A percentile compares a stretch with the other conserved stretches of the same genome.
Evolutionary conservation across 371 early-diverging fungal species (phyloP).

Genomic region (Choanephora cucurbitarum): DNA sequence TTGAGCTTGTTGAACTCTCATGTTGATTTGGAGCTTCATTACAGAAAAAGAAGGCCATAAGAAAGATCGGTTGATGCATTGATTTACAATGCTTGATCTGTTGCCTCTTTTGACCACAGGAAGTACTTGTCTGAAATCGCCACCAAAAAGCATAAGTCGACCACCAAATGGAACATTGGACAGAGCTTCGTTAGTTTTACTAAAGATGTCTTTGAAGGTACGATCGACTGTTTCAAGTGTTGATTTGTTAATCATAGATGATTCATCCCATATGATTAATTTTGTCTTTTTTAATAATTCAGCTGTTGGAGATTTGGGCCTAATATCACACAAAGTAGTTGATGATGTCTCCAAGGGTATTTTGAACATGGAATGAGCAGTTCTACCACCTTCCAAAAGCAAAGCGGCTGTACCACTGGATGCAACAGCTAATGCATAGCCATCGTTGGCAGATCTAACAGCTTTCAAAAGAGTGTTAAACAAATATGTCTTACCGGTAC

Average conservation of each 20-base stretch:
- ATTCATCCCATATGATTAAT: slow-evolving; percentile 22
- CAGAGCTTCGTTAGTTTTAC: slow-evolving; percentile 2
- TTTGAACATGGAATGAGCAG: slow-evolving; percentile 25
- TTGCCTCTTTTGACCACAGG: slow-evolving; percentile 20
- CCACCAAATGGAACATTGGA: slow-evolving; percentile 34
- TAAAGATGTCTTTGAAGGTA: slow-evolving; percentile 25
- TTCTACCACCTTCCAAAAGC: slow-evolving; percentile 21
- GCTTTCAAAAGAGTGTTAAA: too few species aligned
- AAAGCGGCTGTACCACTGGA: slow-evolving; percentile 33
- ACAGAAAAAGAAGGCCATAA: too few species aligned
- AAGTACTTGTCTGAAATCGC: too few species aligned
- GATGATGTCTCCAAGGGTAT: slow-evolving; percentile 12
- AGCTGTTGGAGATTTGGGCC: background rate
- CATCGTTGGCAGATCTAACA: too few species aligned
- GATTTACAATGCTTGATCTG: slow-evolving; percentile 7
- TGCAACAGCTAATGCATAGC: too few species aligned
- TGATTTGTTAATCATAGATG: slow-evolving; percentile 11
- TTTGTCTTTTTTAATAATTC: slow-evolving; percentile 7
- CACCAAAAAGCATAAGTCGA: too few species aligned
- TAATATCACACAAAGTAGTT: slow-evolving; percentile 11
- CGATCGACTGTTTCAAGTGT: slow-evolving; percentile 29
- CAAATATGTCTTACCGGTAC: too few species aligned
- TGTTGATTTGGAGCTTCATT: too few species aligned
- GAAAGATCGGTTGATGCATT: slow-evolving; percentile 12
- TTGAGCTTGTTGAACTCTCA: slow-evolving; percentile 15